Conservation (phyloP, 176 grass and related monocot genomes). For the Metroxylon sagu region DNA sequence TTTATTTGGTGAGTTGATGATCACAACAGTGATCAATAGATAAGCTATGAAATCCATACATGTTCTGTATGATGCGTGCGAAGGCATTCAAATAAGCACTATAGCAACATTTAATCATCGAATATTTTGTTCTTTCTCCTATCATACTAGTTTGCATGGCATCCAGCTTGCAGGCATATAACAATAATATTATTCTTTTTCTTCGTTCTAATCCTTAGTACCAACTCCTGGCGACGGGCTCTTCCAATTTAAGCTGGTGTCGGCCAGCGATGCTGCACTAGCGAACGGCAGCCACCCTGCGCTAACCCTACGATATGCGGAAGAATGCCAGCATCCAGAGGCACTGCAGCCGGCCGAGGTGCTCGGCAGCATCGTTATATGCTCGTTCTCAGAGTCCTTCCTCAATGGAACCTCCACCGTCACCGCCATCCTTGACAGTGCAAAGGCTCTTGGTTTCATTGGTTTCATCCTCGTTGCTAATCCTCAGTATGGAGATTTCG, state of each 20-base stretch:
- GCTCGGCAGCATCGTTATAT: constrained; percentile 37
- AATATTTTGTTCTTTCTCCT: no score
- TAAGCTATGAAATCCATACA: no score
- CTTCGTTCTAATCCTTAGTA: constrained; percentile 12
- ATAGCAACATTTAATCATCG: no score
- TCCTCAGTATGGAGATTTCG: constrained; percentile 38
- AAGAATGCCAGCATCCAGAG: constrained; percentile 46
- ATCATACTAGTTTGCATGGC: no score
- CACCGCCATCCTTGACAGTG: constrained; percentile 29
- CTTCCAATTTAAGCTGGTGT: constrained; percentile 29
- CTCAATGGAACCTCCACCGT: constrained; percentile 40
- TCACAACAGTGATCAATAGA: no score
- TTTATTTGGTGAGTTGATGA: no score
- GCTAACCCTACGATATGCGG: background rate
- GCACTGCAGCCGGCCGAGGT: constrained; percentile 27
- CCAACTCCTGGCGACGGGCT: constrained; percentile 39
- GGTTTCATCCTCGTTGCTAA: constrained; percentile 45
- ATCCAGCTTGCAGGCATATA: no score
- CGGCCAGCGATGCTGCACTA: constrained; percentile 33
- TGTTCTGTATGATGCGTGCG: no score
- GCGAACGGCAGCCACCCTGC: no score
- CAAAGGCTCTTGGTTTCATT: constrained; percentile 33
- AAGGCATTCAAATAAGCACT: no score
- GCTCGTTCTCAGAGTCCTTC: constrained; percentile 46
- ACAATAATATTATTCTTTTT: no score